Evolutionary conservation across 176 grass and related monocot species (phyloP).

Genomic region (maize (Zea mays)): DNA sequence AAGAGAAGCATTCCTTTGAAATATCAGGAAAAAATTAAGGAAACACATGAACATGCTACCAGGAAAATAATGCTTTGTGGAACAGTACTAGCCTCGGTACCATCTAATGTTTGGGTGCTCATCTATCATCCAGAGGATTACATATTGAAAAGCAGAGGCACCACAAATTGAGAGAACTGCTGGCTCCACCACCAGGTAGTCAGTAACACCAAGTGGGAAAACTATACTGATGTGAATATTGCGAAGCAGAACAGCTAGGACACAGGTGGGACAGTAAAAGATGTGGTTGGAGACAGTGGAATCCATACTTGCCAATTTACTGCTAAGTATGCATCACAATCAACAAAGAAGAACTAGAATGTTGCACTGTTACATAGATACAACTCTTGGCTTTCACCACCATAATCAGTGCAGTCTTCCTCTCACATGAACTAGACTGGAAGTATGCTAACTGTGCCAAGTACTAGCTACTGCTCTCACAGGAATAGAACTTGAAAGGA

Average conservation of each 20-base stretch:
- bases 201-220: not conserved
- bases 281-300: not conserved
- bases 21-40: not conserved
- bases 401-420: not conserved
- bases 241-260: not conserved
- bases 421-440: conserved; percentile 7
- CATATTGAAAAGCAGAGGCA: not conserved
- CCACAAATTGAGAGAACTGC: not conserved
- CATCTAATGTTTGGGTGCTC: not conserved
- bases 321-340: not conserved
- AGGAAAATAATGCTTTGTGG: not conserved
- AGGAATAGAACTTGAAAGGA: not conserved
- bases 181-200: not conserved
- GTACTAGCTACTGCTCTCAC: not conserved
- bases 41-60: not conserved
- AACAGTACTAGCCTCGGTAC: not conserved
- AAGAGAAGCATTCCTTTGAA: not conserved
- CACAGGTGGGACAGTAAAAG: not conserved
- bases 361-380: not conserved
- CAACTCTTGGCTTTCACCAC: not conserved
- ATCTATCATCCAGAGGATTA: conserved; percentile 18
- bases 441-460: conserved; percentile 5
- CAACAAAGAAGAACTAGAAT: not conserved
- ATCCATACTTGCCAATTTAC: not conserved
- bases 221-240: not conserved